Conservation (phyloP, 192 early-diverging fungal genomes). For the Gigaspora rosea region DNA sequence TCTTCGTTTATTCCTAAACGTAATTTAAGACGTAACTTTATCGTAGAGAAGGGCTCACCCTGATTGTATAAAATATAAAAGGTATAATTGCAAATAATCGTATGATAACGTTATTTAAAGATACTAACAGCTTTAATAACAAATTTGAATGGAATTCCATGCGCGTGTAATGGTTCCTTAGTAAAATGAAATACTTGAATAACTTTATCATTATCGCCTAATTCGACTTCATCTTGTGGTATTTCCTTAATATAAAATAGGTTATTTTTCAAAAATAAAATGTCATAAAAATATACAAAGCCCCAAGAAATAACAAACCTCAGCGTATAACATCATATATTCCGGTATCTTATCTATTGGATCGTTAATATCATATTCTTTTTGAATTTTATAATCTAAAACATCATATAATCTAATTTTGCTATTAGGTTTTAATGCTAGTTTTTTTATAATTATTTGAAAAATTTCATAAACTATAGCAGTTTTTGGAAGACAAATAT, state of each 20-base stretch:
- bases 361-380: conserved; percentile 47
- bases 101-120: neutral
- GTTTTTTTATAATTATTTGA: conserved; percentile 51
- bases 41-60: conserved; percentile 70
- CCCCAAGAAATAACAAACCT: conserved; percentile 37
- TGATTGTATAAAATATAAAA: conserved; percentile 16
- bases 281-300: neutral
- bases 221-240: conserved; percentile 49
- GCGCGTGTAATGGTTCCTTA: too few species aligned
- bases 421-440: conserved; percentile 47
- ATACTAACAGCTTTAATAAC: too few species aligned
- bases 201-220: conserved; percentile 35
- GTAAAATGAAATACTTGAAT: too few species aligned
- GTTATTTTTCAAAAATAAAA: neutral
- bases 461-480: conserved; percentile 52
- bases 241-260: conserved; percentile 36
- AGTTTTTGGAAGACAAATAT: conserved; percentile 71
- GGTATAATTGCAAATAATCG: neutral
- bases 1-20: conserved; percentile 81
- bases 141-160: too few species aligned
- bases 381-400: conserved; percentile 46
- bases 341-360: conserved; percentile 49
- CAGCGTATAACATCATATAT: conserved; percentile 56
- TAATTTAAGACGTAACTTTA: conserved; percentile 70
- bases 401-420: conserved; percentile 64